Percentiles rank a stretch among this genome's conserved stretches.
Conservation (phyloP, 129 eudicot genomes). For the Apium graveolens region DNA sequence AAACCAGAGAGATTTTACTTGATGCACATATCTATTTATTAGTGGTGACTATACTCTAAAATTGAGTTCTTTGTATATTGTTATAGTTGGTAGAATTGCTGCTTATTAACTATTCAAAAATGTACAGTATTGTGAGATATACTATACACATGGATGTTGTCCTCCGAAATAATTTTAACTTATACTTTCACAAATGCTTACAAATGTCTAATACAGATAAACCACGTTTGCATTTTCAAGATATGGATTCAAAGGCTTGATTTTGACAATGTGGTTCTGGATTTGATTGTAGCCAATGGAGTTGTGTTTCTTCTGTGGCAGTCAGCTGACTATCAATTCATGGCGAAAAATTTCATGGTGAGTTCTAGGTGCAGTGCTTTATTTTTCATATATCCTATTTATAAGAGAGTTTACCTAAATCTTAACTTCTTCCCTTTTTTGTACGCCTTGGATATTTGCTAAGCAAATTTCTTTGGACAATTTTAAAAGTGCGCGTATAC, state of each 20-base stretch:
- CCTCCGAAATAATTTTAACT: neutral
- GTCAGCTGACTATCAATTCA: constrained; percentile 44
- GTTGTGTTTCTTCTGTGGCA: constrained; percentile 71
- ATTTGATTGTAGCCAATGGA: constrained; percentile 61
- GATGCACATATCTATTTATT: neutral
- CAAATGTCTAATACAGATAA: neutral
- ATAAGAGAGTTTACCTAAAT: neutral
- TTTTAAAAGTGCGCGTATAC: constrained; percentile 56
- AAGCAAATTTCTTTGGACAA: constrained; percentile 72
- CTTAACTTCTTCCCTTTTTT: neutral
- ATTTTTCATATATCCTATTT: neutral
- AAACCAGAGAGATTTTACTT: neutral
- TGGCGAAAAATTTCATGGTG: constrained; percentile 72
- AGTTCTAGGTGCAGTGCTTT: constrained; percentile 14
- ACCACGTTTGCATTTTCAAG: constrained; percentile 30
- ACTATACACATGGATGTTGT: neutral
- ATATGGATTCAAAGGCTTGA: constrained; percentile 47
- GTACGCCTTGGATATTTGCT: neutral
- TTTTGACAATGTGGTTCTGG: constrained; percentile 46
- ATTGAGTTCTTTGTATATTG: neutral
- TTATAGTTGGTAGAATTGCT: neutral
- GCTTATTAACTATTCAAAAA: neutral
- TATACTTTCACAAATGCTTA: neutral
- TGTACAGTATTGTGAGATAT: neutral
- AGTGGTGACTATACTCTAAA: neutral